A percentile compares a stretch with the other conserved stretches of the same genome.
These are phyloP conservation scores for Candida stauntonica DNA, from an alignment of 805 yeast genomes.

Conservation along the genomic window DNA sequence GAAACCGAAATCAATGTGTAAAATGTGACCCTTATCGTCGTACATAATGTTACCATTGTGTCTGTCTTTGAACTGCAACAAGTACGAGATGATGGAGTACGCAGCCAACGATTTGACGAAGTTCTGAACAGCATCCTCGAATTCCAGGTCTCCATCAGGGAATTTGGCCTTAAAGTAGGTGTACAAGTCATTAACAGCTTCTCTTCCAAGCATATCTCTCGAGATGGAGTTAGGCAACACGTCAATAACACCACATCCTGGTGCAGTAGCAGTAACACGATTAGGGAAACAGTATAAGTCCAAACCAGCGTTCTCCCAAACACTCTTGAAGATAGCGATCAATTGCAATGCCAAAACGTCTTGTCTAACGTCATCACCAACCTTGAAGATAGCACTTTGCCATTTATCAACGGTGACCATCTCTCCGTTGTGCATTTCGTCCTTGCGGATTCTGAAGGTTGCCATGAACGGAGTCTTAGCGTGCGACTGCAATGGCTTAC, in stretches of 20 bases:
- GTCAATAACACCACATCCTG: constrained; percentile 98
- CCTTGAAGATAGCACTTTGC: constrained; percentile 97
- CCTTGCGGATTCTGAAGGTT: constrained; percentile 75
- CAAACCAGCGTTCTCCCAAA: constrained; percentile 83
- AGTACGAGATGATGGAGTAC: constrained; percentile 84
- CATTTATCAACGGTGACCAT: constrained; percentile 55
- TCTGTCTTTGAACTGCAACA: constrained; percentile 92
- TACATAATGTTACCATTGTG: constrained; percentile 98
- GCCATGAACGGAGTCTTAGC: constrained; percentile 99
- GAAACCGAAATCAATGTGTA: constrained; percentile 97
- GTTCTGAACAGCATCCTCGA: constrained; percentile 87
- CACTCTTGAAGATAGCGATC: constrained; percentile 84
- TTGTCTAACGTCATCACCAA: constrained; percentile 98
- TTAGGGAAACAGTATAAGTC: constrained; percentile 91
- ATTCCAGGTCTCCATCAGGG: constrained; percentile 92
- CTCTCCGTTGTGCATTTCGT: constrained; percentile 40
- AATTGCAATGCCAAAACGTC: constrained; percentile 92
- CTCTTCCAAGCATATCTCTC: constrained; percentile 98
- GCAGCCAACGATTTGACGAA: constrained; percentile 93
- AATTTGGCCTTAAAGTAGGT: constrained; percentile 89
- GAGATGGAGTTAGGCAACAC: constrained; percentile 93
- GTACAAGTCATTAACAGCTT: constrained; percentile 94
- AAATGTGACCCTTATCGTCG: constrained; percentile 89
- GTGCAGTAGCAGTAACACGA: constrained; percentile 96
- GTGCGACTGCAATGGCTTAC: constrained; percentile 93